Evolutionary conservation across 2,329 filamentous ascomycete species (phyloP).

Genomic region (Zarea fungicola): DNA sequence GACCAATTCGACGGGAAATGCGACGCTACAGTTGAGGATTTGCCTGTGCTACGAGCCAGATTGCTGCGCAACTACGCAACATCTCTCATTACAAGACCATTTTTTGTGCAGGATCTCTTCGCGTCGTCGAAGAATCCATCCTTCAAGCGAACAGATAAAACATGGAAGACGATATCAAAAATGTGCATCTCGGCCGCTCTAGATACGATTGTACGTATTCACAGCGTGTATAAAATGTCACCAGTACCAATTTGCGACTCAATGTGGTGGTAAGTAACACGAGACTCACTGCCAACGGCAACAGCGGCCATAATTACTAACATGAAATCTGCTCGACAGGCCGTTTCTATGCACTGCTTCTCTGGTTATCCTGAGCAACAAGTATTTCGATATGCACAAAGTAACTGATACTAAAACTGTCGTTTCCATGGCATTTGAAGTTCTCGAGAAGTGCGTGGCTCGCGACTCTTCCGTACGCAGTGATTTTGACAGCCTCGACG

Average conservation of each 20-base stretch:
- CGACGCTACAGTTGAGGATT: neutral
- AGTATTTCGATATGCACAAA: slow-evolving; percentile 46
- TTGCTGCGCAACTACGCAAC: neutral
- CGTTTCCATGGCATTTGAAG: slow-evolving; percentile 27
- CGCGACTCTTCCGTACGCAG: no score
- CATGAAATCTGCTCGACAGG: no score
- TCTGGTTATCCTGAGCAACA: slow-evolving; percentile 51
- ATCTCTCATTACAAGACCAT: neutral
- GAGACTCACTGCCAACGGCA: neutral
- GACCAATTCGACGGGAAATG: neutral
- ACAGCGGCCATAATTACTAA: neutral
- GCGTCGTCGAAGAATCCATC: neutral
- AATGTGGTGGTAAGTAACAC: slow-evolving; percentile 4
- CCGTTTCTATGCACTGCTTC: slow-evolving; percentile 53
- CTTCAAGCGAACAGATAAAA: neutral
- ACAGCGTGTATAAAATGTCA: neutral
- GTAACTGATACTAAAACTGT: slow-evolving; percentile 36
- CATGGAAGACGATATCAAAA: neutral
- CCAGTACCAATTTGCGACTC: neutral
- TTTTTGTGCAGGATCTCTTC: neutral
- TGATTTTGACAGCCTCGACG: no score
- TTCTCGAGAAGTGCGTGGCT: neutral
- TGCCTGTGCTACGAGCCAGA: neutral
- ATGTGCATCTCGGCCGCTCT: neutral
- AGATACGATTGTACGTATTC: neutral